Base-by-base conservation (phyloP, 108 stramenopile genomes). In the Nannochloropsis granulata region DNA sequence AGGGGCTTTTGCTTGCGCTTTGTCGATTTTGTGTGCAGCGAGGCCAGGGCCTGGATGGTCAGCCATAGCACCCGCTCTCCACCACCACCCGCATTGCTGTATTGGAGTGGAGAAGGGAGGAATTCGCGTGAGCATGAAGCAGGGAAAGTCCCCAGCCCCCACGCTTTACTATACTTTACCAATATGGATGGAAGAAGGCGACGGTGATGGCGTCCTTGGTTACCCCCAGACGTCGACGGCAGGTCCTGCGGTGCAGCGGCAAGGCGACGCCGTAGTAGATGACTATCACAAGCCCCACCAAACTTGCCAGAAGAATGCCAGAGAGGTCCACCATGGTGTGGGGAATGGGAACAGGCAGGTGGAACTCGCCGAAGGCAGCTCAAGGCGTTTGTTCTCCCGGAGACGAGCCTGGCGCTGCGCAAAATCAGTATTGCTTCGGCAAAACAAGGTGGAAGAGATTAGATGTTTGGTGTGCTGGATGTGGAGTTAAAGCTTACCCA, bases 31-130 rank as follows among this genome's bases (percentile, higher is more conserved):
- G 90, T 89, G 79, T 84, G 81, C 71, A 90, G 34, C 25, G 84
- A 85, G 56, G 91, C 93, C 44, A 96, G 88, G n/a, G 91, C 91
- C 85, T 93, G 91, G 80, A 98, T 90, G 23, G 93, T 92, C 80
- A 94, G 92, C 98, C 98, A 99, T 34, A 99, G 87, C 12, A 99
- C 98, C 12, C 98, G 93, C 88, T 99, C 98, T 12, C 98, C 98
- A 21, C 98, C 98, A 21, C 98, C 98, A 11, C 97, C 97, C 21
- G 45, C 83, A 25, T 89, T 83, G 83, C 87, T 78, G 71, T n/a
- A n/a, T 82, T 16, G 43, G 3, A 34, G 34, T 34, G 34, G 5
- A 34, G 34, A 34, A 34, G 34, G 34, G 34, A 3, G 34, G 34
- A 34, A 34, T 34, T 34, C 34, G 34, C 34, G 34, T 34, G 34